Percentiles rank a stretch among this genome's conserved stretches.
These are phyloP conservation scores for Penicillium sp. DNA, from an alignment of 2,329 filamentous ascomycete species.

Conservation along the genomic window DNA sequence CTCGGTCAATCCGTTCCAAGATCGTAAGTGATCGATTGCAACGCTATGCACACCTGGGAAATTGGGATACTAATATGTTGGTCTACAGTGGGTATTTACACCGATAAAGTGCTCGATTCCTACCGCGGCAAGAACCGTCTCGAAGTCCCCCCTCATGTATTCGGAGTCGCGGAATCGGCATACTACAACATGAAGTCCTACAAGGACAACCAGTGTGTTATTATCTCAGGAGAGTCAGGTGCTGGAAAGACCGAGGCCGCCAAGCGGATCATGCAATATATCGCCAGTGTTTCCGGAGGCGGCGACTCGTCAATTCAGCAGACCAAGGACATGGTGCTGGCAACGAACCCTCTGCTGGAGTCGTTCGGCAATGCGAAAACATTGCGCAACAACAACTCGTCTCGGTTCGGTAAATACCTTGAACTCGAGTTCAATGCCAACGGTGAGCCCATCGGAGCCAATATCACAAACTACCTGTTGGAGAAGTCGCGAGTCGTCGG, in stretches of 20 bases:
- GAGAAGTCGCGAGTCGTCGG: conserved; percentile 95
- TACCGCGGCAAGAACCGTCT: conserved; percentile 97
- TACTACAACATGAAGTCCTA: conserved; percentile 99
- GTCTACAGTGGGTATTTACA: conserved; percentile 83
- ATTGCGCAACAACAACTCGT: conserved; percentile 97
- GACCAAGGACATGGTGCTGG: conserved; percentile 99
- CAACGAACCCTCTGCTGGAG: conserved; percentile 94
- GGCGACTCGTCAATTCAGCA: conserved; percentile 83
- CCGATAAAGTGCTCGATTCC: conserved; percentile 85
- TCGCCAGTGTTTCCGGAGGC: conserved; percentile 92
- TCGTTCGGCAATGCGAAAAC: conserved; percentile 99
- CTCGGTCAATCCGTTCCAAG: conserved; percentile 96
- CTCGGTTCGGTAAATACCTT: conserved; percentile 95
- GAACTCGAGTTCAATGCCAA: conserved; percentile 93
- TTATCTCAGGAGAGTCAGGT: conserved; percentile 97
- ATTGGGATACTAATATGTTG: background rate
- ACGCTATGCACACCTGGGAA: background rate
- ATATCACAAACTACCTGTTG: conserved; percentile 96
- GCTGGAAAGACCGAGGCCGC: conserved; percentile 98
- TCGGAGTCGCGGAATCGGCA: conserved; percentile 90
- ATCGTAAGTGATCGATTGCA: conserved; percentile 56
- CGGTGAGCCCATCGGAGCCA: conserved; percentile 91
- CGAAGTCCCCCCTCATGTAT: conserved; percentile 91
- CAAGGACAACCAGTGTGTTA: conserved; percentile 98
- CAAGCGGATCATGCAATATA: conserved; percentile 99